Evolutionary conservation across 371 early-diverging fungal species (phyloP).

Genomic region (Chytridium lagenaria): DNA sequence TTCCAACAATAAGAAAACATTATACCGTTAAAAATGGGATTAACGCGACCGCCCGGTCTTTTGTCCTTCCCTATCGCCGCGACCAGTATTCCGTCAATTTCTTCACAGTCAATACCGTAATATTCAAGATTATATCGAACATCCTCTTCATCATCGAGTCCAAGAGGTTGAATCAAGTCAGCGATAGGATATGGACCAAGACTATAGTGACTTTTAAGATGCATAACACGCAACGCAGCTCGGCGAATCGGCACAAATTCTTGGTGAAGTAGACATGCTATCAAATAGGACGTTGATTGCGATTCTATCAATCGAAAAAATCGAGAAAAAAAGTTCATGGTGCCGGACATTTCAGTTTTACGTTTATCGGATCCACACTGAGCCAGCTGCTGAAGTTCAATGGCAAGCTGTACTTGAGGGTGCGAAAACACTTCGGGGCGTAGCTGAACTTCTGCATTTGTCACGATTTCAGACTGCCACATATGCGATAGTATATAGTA

Average conservation of each 20-base stretch:
- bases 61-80: slow-evolving; percentile 39
- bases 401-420: slow-evolving; percentile 65
- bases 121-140: slow-evolving; percentile 41
- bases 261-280: slow-evolving; percentile 78
- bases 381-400: slow-evolving; percentile 69
- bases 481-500: slow-evolving; percentile 80
- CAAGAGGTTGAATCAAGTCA: slow-evolving; percentile 58
- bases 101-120: slow-evolving; percentile 36
- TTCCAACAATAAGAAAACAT: not conserved
- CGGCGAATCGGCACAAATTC: slow-evolving; percentile 77
- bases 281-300: slow-evolving; percentile 65
- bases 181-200: slow-evolving; percentile 48
- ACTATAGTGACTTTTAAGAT: slow-evolving; percentile 59
- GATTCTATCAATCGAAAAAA: slow-evolving; percentile 73
- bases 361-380: slow-evolving; percentile 43
- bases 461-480: slow-evolving; percentile 67
- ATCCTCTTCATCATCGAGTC: slow-evolving; percentile 65
- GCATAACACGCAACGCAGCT: slow-evolving; percentile 77
- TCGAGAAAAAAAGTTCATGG: slow-evolving; percentile 66
- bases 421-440: slow-evolving; percentile 58
- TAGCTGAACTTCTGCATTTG: slow-evolving; percentile 58
- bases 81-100: slow-evolving; percentile 23
- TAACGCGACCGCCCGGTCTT: not conserved
- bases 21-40: slow-evolving; percentile 6
- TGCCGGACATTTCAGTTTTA: slow-evolving; percentile 60